Conservation (phyloP, 225 moss, liverwort and hornwort species). For the Marchantia polymorpha region DNA sequence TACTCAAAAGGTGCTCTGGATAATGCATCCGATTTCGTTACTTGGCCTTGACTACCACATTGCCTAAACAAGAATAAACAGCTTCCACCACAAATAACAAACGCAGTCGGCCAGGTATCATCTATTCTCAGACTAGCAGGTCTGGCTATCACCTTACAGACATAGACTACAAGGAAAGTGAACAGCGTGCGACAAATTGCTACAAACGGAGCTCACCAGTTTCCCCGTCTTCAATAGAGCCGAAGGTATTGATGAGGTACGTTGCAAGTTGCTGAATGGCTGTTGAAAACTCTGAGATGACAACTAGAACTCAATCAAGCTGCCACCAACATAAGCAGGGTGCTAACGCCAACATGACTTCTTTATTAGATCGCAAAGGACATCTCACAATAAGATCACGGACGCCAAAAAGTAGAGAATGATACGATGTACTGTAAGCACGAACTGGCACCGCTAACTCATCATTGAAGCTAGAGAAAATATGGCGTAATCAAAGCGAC, state of each 20-base stretch:
- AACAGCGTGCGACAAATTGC: neutral
- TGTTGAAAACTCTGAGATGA: slow-evolving; percentile 52
- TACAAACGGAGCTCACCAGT: slow-evolving; percentile 43
- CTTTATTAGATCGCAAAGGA: no score
- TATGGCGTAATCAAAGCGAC: no score
- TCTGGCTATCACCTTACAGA: neutral
- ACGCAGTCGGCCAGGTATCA: neutral
- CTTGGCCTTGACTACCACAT: neutral
- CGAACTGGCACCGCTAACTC: no score
- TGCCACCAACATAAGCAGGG: neutral
- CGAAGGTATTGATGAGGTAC: slow-evolving; percentile 60
- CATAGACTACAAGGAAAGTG: neutral
- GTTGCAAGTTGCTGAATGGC: slow-evolving; percentile 61
- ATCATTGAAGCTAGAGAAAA: no score
- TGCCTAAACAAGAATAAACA: neutral
- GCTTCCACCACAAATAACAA: neutral
- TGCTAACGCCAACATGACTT: no score
- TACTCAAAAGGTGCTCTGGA: neutral
- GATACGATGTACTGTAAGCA: no score
- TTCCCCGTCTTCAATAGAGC: slow-evolving; percentile 53
- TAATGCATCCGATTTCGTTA: neutral
- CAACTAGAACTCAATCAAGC: neutral
- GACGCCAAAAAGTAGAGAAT: no score
- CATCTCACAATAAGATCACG: no score
- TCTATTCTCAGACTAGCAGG: neutral